Evolutionary conservation across 768 basidiomycete species (phyloP).

Genomic region (Xerocomellus chrysenteron): DNA sequence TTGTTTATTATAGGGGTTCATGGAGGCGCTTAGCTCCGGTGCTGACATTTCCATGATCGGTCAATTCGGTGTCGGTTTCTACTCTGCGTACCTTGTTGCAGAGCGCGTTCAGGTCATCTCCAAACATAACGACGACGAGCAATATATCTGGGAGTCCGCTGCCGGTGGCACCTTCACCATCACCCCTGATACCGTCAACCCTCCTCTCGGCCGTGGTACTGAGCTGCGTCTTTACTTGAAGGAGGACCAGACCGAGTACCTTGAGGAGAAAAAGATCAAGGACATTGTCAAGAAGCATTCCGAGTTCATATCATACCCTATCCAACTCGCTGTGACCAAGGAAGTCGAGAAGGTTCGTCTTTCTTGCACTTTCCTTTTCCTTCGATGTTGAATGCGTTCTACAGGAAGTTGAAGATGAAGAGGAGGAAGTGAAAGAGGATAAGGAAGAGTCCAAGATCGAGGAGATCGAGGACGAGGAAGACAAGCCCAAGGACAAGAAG

Average conservation of each 20-base stretch:
- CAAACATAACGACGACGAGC: conserved; percentile 99
- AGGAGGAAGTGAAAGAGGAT: conserved; percentile 71
- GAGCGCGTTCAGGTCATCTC: conserved; percentile 98
- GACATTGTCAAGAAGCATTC: conserved; percentile 99
- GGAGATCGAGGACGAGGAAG: conserved; percentile 80
- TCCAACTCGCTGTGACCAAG: conserved; percentile 97
- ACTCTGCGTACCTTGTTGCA: conserved; percentile 98
- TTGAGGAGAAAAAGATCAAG: conserved; percentile 99
- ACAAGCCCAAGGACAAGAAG: conserved; percentile 88
- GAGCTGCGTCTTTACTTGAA: conserved; percentile 92
- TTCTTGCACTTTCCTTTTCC: background rate
- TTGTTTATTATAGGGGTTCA: conserved; percentile 72
- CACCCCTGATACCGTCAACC: conserved; percentile 88
- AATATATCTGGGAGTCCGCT: conserved; percentile 99
- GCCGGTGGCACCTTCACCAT: conserved; percentile 99
- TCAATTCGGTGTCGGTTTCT: conserved; percentile 99
- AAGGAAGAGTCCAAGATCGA: conserved; percentile 77
- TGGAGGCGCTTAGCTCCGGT: conserved; percentile 93
- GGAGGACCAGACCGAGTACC: conserved; percentile 98
- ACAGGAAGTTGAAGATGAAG: conserved; percentile 85
- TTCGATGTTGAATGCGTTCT: conserved; percentile 6
- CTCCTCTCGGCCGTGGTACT: conserved; percentile 89
- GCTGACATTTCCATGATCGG: conserved; percentile 96
- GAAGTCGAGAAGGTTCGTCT: conserved; percentile 93
- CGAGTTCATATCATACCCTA: conserved; percentile 99